These are phyloP conservation scores for Botryosphaeria dothidea DNA, from an alignment of 2,329 filamentous ascomycete genomes.

Conservation along the genomic window DNA sequence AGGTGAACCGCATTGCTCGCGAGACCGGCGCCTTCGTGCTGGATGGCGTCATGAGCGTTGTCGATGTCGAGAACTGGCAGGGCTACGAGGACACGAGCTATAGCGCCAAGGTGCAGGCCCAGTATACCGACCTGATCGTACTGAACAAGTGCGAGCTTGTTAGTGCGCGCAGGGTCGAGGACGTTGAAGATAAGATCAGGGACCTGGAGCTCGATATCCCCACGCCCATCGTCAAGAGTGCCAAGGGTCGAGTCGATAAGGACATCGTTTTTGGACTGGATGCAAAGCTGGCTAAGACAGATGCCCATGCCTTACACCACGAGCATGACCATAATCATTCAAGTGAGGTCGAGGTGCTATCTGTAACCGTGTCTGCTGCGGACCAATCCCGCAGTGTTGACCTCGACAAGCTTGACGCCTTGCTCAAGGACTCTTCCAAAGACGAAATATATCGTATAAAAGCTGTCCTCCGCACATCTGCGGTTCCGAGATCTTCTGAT, in stretches of 20 bases:
- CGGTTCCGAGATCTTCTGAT: slow-evolving; percentile 50
- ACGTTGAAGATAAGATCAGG: slow-evolving; percentile 75
- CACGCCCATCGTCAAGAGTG: slow-evolving; percentile 80
- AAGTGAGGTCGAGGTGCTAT: slow-evolving; percentile 87
- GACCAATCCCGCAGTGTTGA: slow-evolving; percentile 54
- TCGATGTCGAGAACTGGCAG: slow-evolving; percentile 93
- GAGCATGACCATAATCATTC: slow-evolving; percentile 59
- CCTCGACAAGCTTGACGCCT: slow-evolving; percentile 59
- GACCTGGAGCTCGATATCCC: slow-evolving; percentile 75
- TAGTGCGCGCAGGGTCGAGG: slow-evolving; percentile 72
- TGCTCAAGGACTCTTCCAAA: slow-evolving; percentile 76
- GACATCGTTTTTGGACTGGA: slow-evolving; percentile 87
- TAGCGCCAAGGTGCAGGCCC: slow-evolving; percentile 83
- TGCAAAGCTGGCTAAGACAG: slow-evolving; percentile 66
- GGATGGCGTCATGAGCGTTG: slow-evolving; percentile 85
- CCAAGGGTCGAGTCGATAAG: slow-evolving; percentile 74
- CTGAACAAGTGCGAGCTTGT: slow-evolving; percentile 91
- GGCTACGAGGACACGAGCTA: slow-evolving; percentile 91
- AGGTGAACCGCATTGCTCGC: slow-evolving; percentile 77
- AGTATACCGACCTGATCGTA: slow-evolving; percentile 86
- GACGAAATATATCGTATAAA: slow-evolving; percentile 98
- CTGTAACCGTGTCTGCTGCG: slow-evolving; percentile 64
- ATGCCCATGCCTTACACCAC: slow-evolving; percentile 41
- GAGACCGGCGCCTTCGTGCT: slow-evolving; percentile 71
- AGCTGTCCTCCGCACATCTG: slow-evolving; percentile 56